phyloP scores from a whole-genome alignment of 164 flowering plant genomes.

The Nelumbo lutea region DNA sequence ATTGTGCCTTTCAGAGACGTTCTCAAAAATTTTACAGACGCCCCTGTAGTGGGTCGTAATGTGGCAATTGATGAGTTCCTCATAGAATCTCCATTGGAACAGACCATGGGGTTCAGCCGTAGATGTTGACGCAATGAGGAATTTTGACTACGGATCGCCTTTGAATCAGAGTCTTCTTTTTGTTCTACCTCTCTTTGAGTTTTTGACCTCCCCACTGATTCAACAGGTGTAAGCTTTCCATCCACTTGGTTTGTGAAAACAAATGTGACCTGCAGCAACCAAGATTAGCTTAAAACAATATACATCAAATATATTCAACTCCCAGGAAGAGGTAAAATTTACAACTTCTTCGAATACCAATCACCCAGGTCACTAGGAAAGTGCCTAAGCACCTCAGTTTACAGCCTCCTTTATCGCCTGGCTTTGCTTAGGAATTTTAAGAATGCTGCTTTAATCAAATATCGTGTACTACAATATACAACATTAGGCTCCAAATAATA shows the following conservation, averaged over 20 bases:
- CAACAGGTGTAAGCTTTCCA: slow-evolving; percentile 87
- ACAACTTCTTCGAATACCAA: no score
- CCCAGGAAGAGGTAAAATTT: no score
- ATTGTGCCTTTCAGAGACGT: slow-evolving; percentile 26
- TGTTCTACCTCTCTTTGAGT: slow-evolving; percentile 21
- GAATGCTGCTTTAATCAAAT: no score
- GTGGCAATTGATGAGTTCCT: slow-evolving; percentile 16
- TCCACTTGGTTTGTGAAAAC: slow-evolving; percentile 92
- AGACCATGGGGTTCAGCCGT: slow-evolving; percentile 19
- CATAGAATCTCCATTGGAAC: slow-evolving; percentile 21
- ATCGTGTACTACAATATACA: no score
- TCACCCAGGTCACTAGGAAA: no score
- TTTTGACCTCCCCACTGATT: slow-evolving; percentile 36
- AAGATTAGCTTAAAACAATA: slow-evolving; percentile 1
- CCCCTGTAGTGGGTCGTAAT: slow-evolving; percentile 17
- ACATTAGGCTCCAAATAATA: no score
- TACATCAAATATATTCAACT: background rate
- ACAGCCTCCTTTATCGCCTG: no score
- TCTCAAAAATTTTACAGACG: slow-evolving; percentile 24
- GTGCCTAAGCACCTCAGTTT: no score
- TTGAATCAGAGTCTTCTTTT: slow-evolving; percentile 13
- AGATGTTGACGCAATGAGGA: slow-evolving; percentile 14
- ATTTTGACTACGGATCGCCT: slow-evolving; percentile 8
- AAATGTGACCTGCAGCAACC: slow-evolving; percentile 74
- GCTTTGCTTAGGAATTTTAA: no score